phyloP scores from a whole-genome alignment of 345 rosid genomes.

The Bruguiera sexangula region DNA sequence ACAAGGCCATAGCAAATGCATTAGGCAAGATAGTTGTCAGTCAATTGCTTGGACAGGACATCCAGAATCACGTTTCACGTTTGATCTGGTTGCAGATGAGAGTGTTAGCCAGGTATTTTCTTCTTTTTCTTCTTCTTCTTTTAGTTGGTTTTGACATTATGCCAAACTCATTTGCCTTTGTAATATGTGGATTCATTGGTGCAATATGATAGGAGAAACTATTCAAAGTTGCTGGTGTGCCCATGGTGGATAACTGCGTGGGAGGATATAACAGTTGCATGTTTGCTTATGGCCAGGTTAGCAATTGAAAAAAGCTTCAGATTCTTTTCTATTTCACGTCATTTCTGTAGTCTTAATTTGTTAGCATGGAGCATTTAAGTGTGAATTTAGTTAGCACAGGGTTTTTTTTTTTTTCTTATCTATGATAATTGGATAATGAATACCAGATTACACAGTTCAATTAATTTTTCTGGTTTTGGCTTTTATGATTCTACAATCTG shows the following conservation, averaged over 20 bases:
- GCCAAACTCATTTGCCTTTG: background rate
- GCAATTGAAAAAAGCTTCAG: conserved; percentile 15
- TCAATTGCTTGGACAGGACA: conserved; percentile 83
- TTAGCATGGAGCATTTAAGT: background rate
- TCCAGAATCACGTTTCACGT: conserved; percentile 90
- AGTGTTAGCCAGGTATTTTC: conserved; percentile 70
- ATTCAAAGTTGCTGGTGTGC: conserved; percentile 90
- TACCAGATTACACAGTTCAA: no score
- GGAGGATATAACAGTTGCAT: conserved; percentile 98
- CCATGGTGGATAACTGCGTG: conserved; percentile 95
- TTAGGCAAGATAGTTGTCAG: conserved; percentile 83
- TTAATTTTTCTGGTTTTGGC: background rate
- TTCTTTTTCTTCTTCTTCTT: background rate
- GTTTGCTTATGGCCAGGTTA: conserved; percentile 99
- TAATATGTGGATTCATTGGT: conserved; percentile 7
- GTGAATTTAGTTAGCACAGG: background rate
- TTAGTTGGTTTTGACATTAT: background rate
- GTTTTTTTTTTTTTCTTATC: no score
- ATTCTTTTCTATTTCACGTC: background rate
- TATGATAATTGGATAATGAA: no score
- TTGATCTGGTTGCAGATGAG: conserved; percentile 92
- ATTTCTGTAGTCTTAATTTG: no score
- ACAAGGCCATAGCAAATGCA: conserved; percentile 75
- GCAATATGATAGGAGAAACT: conserved; percentile 59
- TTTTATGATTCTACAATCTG: background rate